A percentile compares a stretch with the other conserved stretches of the same genome.
phyloP scores from a whole-genome alignment of 2,329 filamentous ascomycete species.

The Colletotrichum tropicicola region DNA sequence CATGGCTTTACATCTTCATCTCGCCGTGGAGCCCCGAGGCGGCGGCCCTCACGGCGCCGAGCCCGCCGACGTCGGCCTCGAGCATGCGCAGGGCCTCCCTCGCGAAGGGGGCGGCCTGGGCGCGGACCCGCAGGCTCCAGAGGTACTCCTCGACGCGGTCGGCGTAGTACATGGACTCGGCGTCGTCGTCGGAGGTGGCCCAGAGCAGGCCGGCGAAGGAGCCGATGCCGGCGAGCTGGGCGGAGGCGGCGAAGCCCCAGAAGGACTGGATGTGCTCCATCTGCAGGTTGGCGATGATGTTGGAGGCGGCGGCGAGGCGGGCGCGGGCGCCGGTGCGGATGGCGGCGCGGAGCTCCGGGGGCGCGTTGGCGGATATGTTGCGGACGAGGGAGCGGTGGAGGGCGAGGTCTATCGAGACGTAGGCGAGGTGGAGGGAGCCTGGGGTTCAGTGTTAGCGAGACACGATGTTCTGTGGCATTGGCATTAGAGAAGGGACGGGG shows the following conservation, averaged over 20 bases:
- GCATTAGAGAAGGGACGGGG: constrained; percentile 11
- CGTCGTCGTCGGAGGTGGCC: constrained; percentile 46
- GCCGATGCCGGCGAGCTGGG: constrained; percentile 52
- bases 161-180: constrained; percentile 50
- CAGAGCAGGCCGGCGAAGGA: constrained; percentile 51
- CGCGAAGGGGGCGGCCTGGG: constrained; percentile 48
- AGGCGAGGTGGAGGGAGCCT: constrained; percentile 58
- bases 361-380: constrained; percentile 45
- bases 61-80: constrained; percentile 37
- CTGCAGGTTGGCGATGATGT: constrained; percentile 50
- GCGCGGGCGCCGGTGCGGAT: constrained; percentile 48
- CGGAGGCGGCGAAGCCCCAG: constrained; percentile 54
- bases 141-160: constrained; percentile 49
- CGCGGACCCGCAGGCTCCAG: constrained; percentile 51
- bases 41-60: constrained; percentile 24
- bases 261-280: constrained; percentile 56
- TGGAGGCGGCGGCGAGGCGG: constrained; percentile 49
- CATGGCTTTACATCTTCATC: constrained; percentile 24
- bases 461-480: background rate
- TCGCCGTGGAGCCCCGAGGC: background rate
- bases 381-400: constrained; percentile 59
- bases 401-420: constrained; percentile 60
- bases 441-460: constrained; percentile 39
- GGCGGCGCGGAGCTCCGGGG: constrained; percentile 39
- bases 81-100: constrained; percentile 48